Evolutionary conservation across 225 moss, liverwort and hornwort genomes (phyloP), one percentile per base, ranked within the genome.

Genomic region (Marchantia paleacea): DNA sequence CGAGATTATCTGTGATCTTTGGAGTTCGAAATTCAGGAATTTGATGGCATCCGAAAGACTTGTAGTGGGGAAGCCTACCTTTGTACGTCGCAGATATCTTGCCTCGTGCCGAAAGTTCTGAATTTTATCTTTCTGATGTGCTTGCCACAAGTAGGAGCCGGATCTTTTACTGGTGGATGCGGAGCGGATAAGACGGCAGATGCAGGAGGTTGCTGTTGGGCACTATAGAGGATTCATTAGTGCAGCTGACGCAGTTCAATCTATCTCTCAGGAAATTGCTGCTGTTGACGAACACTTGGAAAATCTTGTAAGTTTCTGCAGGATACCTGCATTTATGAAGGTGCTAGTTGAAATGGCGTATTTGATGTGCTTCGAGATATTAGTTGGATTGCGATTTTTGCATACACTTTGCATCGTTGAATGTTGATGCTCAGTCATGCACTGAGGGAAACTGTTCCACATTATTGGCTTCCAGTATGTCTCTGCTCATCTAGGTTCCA

Each of bases 161-260:
- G 93, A 93, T 89, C 92, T 99, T 52, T 69, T 99, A 68, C 87
- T 90, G 78, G 93, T 95, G 73, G 97, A 99, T 88, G 95, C 93
- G 39, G 95, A 99, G 78, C 91, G 97, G 69, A 94, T 99, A 81
- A 90, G 90, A 77, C 90, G 97, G 86, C 92, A 99, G 81, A 95
- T 95, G 97, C 93, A 94, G 86, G 97, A 99, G 89, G 97, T 95
- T 79, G 95, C 93, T 68, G 93, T 99, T 26, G 92, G 93, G 29
- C 95, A 99, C 52, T 99, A 99, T 47, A 85, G 93, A 81, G 92
- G 95, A 82, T 99, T 99, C 83, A 95, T 99, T 78, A 94, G 89
- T 82, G 97, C 97, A 81, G 95, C 97, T 55, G 95, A 99, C 82
- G 91, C 97, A 26, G 91, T 99, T 75, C 97, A 92, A 84, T 89